A percentile compares a stretch with the other conserved stretches of the same genome.
Evolutionary conservation across 169 alveolate genomes (phyloP).

Genomic region (Plasmodium reichenowi): DNA sequence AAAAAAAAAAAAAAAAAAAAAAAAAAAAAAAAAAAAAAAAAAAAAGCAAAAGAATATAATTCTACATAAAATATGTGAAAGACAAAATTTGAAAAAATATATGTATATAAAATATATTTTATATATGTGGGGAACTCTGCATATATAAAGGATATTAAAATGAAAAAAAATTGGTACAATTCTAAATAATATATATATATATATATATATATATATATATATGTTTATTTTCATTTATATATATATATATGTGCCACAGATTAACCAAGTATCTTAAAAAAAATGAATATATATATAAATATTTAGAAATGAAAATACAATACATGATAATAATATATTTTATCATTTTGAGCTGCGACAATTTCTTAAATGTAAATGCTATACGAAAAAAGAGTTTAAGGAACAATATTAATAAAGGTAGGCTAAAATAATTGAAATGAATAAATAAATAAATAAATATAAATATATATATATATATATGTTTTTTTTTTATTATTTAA

Average conservation of each 20-base stretch:
- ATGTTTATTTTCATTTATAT: background rate
- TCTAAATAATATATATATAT: background rate
- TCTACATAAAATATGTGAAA: background rate
- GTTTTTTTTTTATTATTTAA: too few species aligned
- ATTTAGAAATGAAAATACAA: too few species aligned
- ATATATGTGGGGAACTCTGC: too few species aligned
- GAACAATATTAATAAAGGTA: slow-evolving; percentile 56
- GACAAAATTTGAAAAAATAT: too few species aligned
- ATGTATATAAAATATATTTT: too few species aligned
- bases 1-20: background rate
- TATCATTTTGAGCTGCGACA: slow-evolving; percentile 10
- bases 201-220: slow-evolving; percentile 1
- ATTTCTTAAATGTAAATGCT: slow-evolving; percentile 28
- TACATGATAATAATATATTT: slow-evolving; percentile 37
- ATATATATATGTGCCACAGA: slow-evolving; percentile 6
- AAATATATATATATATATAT: background rate
- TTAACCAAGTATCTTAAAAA: slow-evolving; percentile 13
- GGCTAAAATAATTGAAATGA: too few species aligned
- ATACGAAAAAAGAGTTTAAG: slow-evolving; percentile 25
- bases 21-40: slow-evolving; percentile 3
- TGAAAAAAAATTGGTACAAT: background rate
- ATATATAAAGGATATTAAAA: background rate
- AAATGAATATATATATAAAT: slow-evolving; percentile 19
- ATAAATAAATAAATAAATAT: background rate
- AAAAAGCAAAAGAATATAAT: background rate